A percentile compares a stretch with the other conserved stretches of the same genome.
Evolutionary conservation across 2,329 filamentous ascomycete species (phyloP).

Genomic region (Diaporthe ampelina): DNA sequence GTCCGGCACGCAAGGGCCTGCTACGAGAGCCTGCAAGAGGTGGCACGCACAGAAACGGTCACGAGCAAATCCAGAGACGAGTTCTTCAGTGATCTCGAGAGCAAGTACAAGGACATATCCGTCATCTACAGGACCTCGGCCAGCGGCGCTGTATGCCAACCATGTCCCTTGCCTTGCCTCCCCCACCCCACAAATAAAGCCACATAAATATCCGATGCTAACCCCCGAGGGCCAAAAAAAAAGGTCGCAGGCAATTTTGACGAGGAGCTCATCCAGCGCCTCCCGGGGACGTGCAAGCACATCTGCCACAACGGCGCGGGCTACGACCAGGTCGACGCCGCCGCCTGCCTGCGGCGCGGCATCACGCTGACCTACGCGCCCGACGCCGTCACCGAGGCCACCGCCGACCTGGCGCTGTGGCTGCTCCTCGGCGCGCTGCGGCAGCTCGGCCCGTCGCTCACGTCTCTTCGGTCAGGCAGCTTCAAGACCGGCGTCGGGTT

Average conservation of each 20-base stretch:
- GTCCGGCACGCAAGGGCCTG: neutral
- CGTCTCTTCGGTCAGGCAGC: conserved; percentile 52
- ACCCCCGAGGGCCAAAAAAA: neutral
- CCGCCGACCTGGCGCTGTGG: conserved; percentile 62
- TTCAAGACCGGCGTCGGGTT: conserved; percentile 52
- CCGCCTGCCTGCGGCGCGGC: conserved; percentile 57
- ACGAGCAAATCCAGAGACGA: conserved; percentile 13
- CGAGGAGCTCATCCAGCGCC: conserved; percentile 57
- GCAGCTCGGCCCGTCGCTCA: conserved; percentile 57
- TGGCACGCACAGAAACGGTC: neutral
- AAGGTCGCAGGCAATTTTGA: conserved; percentile 54
- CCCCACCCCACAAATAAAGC: neutral
- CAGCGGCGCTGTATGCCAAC: neutral
- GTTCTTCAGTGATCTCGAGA: neutral
- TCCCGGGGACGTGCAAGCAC: conserved; percentile 39
- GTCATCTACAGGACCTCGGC: conserved; percentile 11
- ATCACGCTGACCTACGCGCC: conserved; percentile 69
- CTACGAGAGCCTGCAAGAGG: conserved; percentile 14
- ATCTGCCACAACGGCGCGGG: conserved; percentile 59
- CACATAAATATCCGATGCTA: neutral
- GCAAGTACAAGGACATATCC: conserved; percentile 13
- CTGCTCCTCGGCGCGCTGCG: conserved; percentile 57
- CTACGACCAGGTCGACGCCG: conserved; percentile 60
- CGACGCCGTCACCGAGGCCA: conserved; percentile 67
- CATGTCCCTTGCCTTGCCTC: neutral